Conservation (phyloP, 2,329 filamentous ascomycete species). For the Diaporthe ampelina region DNA sequence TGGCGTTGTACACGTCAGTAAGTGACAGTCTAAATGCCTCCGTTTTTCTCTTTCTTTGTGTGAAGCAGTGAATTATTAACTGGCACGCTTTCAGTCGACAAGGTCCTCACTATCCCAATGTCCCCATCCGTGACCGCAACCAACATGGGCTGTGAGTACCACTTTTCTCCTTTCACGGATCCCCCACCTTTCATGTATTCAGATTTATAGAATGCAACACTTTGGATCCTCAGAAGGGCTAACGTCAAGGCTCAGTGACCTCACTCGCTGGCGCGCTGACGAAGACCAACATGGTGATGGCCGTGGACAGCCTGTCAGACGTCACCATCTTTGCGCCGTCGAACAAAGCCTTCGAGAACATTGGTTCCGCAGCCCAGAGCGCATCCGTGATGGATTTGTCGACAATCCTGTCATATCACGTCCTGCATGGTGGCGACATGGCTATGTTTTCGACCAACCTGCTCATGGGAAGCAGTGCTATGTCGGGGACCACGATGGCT, state of each 20-base stretch:
- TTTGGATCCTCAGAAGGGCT: not conserved
- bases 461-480: constrained; percentile 54
- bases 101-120: constrained; percentile 53
- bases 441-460: constrained; percentile 92
- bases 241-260: constrained; percentile 44
- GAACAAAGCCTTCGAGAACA: constrained; percentile 50
- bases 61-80: not conserved
- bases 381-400: constrained; percentile 48
- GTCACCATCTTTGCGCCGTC: constrained; percentile 50
- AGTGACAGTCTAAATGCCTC: not conserved
- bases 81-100: constrained; percentile 48
- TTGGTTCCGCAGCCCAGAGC: constrained; percentile 50
- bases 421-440: constrained; percentile 55
- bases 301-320: constrained; percentile 45
- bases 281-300: constrained; percentile 44
- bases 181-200: not conserved
- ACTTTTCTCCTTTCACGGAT: not conserved
- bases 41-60: too few relatives aligned
- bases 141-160: constrained; percentile 37
- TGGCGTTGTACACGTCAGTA: constrained; percentile 53
- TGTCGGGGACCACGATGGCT: constrained; percentile 73
- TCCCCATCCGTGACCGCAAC: constrained; percentile 50
- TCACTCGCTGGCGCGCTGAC: constrained; percentile 53
- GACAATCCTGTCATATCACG: constrained; percentile 53
- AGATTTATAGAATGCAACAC: not conserved